These are phyloP conservation scores for Pseudogymnoascus sp. DNA, from an alignment of 2,329 filamentous ascomycete genomes.

Conservation along the genomic window DNA sequence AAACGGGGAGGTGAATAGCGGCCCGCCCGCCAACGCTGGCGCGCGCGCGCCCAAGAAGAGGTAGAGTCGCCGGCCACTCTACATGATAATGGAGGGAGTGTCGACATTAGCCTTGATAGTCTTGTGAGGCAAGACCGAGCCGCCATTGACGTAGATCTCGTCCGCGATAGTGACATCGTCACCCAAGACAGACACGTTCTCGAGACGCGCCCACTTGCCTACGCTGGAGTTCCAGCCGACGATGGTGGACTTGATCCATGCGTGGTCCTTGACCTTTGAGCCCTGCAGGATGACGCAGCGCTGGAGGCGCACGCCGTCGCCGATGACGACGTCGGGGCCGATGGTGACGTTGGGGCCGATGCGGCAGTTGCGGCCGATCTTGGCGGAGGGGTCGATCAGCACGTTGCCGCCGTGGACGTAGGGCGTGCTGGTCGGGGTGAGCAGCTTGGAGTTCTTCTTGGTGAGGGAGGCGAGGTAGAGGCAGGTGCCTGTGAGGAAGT, in stretches of 20 bases:
- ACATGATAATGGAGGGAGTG: slow-evolving; percentile 63
- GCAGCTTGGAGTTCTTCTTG: slow-evolving; percentile 81
- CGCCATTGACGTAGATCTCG: slow-evolving; percentile 97
- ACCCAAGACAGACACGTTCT: slow-evolving; percentile 96
- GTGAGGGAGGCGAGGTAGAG: slow-evolving; percentile 89
- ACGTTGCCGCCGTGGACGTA: slow-evolving; percentile 93
- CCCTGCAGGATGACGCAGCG: slow-evolving; percentile 82
- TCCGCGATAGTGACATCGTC: slow-evolving; percentile 97
- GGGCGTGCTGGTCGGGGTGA: slow-evolving; percentile 64
- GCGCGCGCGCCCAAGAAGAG: neutral
- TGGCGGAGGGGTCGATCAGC: slow-evolving; percentile 85
- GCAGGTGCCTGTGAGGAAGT: slow-evolving; percentile 93
- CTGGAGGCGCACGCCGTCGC: slow-evolving; percentile 89
- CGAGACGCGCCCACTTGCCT: slow-evolving; percentile 88
- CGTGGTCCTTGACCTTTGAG: slow-evolving; percentile 96
- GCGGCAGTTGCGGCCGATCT: slow-evolving; percentile 97
- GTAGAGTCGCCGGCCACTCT: slow-evolving; percentile 23
- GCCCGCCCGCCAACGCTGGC: neutral
- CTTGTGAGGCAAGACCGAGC: slow-evolving; percentile 93
- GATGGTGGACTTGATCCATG: slow-evolving; percentile 98
- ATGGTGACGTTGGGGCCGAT: slow-evolving; percentile 97
- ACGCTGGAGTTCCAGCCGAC: slow-evolving; percentile 97
- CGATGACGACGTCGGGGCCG: slow-evolving; percentile 83
- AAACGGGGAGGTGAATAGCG: neutral
- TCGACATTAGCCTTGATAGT: slow-evolving; percentile 98